Base-by-base conservation (phyloP, 108 stramenopile genomes). In the Aurantiochytrium sp. region DNA sequence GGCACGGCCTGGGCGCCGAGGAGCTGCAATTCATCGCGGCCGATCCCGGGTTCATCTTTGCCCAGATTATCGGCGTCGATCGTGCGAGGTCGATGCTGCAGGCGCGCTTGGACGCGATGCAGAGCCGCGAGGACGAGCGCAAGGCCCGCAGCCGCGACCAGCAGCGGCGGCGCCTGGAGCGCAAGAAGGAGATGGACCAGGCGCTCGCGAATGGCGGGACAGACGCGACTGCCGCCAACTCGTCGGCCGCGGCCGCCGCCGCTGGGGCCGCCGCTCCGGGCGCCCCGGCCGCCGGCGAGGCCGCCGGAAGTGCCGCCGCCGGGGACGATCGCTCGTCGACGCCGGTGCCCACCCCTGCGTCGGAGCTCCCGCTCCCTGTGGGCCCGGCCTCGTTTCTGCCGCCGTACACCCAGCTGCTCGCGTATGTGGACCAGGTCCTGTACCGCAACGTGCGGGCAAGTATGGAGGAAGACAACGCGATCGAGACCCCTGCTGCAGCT, bases 21-120 rank as follows among this genome's bases (percentile, higher is more conserved):
- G 45, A 41, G 3, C 2, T 81, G 45, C 39, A 81, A 6, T 48
- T 12, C 30, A 81, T 81, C 24, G 73, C 73, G 2, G 73, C 73
- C 12, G 73, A 81, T 81, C 73, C 73, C 6, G 15, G 21, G 12
- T 81, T 81, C 17, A 81, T 81, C 30, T 81, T 81, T 48, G 73
- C 73, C 17, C 73, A 81, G n/a, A 48, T 1, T 19, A 48, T 81
- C 12, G 73, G 73, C 12, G 27, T 30, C 19, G 73, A 81, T 1
- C 21, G 73, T 5, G 45, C 45, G 17, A 22, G 32, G 4, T 3
- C 39, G 21, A 41, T 81, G 42, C 39, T 81, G 2, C 73, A 81
- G 1, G n/a, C 27, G 19, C 21, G 39, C 1, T 27, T 48, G n/a
- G 21, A 41, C 6, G 42, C 39, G 27, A 17, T 81, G n/a, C 42